Conservation (phyloP, 1,284 basidiomycete species). For the Heliocybe sulcata region DNA sequence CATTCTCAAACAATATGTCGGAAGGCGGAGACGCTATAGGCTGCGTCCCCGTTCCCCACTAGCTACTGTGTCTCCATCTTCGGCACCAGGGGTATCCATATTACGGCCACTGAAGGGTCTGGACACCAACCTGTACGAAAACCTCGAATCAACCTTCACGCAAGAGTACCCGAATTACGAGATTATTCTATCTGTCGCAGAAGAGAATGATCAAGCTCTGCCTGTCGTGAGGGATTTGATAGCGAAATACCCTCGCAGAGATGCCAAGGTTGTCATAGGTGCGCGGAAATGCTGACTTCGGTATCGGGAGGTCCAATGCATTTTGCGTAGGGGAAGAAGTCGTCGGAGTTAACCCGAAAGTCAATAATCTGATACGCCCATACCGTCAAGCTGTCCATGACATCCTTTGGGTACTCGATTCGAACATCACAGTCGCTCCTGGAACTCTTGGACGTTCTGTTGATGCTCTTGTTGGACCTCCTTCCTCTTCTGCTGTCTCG, state of each 20-base stretch:
- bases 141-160: constrained; percentile 83
- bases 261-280: constrained; percentile 74
- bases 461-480: constrained; percentile 50
- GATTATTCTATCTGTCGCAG: constrained; percentile 81
- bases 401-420: constrained; percentile 96
- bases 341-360: constrained; percentile 94
- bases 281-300: constrained; percentile 18
- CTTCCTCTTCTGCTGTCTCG: constrained; percentile 16
- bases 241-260: constrained; percentile 66
- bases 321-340: constrained; percentile 51
- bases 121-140: constrained; percentile 90
- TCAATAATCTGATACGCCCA: constrained; percentile 90
- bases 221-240: constrained; percentile 71
- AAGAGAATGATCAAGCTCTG: constrained; percentile 78
- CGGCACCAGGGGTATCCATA: constrained; percentile 83
- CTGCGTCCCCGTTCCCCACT: constrained; percentile 59
- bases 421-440: constrained; percentile 77
- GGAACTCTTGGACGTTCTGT: constrained; percentile 87
- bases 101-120: constrained; percentile 88
- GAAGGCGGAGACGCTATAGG: constrained; percentile 67
- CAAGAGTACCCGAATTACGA: constrained; percentile 89
- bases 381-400: constrained; percentile 81
- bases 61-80: constrained; percentile 37
- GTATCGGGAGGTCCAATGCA: constrained; percentile 5
- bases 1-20: background rate